These are phyloP conservation scores for Mrakiaceae sp. DNA, from an alignment of 1,284 basidiomycete genomes.

Conservation along the genomic window DNA sequence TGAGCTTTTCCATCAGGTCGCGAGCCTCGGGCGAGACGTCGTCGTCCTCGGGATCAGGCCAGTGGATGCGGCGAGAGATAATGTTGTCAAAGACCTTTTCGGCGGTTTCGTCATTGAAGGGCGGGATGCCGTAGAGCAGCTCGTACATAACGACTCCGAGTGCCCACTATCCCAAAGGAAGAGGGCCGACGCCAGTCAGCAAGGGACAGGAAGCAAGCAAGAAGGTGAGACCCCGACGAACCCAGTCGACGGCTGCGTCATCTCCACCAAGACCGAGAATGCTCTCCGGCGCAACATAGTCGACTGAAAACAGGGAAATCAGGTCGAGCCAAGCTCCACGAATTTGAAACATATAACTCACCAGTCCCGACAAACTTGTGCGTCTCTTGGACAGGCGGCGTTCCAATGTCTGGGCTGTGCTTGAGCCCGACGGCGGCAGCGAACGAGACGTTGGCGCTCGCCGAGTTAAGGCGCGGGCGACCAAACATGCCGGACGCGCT, in stretches of 20 bases:
- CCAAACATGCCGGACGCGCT: slow-evolving; percentile 31
- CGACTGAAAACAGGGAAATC: slow-evolving; percentile 41
- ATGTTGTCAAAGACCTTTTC: slow-evolving; percentile 99
- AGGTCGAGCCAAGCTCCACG: too few species aligned
- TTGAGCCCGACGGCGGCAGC: slow-evolving; percentile 31
- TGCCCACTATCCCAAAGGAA: slow-evolving; percentile 55
- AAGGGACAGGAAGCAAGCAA: background rate
- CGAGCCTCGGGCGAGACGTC: slow-evolving; percentile 77
- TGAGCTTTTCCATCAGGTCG: slow-evolving; percentile 80
- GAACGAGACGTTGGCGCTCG: slow-evolving; percentile 42
- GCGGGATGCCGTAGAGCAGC: slow-evolving; percentile 92
- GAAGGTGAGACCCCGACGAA: slow-evolving; percentile 34
- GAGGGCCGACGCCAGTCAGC: slow-evolving; percentile 16
- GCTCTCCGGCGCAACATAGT: slow-evolving; percentile 92
- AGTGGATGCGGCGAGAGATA: slow-evolving; percentile 86
- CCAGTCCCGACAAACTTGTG: slow-evolving; percentile 84
- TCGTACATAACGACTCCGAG: slow-evolving; percentile 97
- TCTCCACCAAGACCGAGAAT: slow-evolving; percentile 93
- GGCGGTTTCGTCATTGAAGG: slow-evolving; percentile 93
- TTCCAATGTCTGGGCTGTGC: slow-evolving; percentile 41
- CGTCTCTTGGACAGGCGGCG: slow-evolving; percentile 50
- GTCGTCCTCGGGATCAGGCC: slow-evolving; percentile 56
- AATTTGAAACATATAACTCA: too few species aligned
- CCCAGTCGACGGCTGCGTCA: slow-evolving; percentile 95
- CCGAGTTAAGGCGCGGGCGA: too few species aligned